phyloP scores from a whole-genome alignment of 2,329 filamentous ascomycete species.

The Trichoderma sp. region DNA sequence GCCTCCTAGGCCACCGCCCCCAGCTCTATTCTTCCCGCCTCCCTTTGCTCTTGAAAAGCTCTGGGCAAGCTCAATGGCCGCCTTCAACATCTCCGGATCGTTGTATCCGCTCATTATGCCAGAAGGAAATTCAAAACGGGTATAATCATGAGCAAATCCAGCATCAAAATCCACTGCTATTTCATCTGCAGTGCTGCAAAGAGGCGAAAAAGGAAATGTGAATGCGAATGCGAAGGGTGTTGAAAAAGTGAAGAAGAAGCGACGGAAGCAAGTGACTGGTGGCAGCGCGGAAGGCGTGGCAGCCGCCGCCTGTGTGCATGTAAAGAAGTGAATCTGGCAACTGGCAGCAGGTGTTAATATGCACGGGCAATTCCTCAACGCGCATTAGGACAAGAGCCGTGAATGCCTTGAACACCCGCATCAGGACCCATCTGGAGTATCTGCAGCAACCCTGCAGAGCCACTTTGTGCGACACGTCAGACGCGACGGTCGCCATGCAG shows the following conservation, averaged over 20 bases:
- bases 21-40: neutral
- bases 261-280: neutral
- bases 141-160: neutral
- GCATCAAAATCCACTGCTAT: neutral
- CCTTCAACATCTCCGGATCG: constrained; percentile 36
- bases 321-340: neutral
- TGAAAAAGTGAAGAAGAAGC: neutral
- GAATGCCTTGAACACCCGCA: neutral
- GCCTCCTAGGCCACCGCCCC: neutral
- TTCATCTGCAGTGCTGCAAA: neutral
- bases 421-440: neutral
- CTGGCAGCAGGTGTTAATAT: neutral
- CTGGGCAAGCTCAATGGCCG: constrained; percentile 36
- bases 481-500: neutral
- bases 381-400: neutral
- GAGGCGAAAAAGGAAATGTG: no score
- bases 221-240: neutral
- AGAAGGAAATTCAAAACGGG: neutral
- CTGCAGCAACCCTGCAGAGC: neutral
- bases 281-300: neutral
- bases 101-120: constrained; percentile 33
- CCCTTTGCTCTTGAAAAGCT: constrained; percentile 33
- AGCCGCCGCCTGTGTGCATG: neutral
- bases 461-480: neutral
- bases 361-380: neutral